Evolutionary conservation across 73 alveolate species (phyloP), one percentile per base, ranked within the genome.

Genomic region (Breviolum minutum): DNA sequence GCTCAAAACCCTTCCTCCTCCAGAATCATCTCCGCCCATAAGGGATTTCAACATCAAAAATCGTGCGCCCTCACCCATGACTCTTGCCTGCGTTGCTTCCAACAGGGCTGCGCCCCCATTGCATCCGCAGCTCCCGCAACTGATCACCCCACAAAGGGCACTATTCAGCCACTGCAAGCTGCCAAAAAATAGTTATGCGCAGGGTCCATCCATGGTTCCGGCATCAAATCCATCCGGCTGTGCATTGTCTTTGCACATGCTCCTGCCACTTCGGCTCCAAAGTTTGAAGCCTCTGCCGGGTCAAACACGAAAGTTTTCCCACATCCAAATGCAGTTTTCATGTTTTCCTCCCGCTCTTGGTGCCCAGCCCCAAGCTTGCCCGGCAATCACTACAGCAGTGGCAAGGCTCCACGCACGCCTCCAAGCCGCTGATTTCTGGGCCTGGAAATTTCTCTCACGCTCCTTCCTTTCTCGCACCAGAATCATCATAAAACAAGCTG

Each of bases 111-210:
- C 63, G 26, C 92, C 92, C 17, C 74, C 92, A 73, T 60, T 63
- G 92, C 16, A 63, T 24, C 92, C 92, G 73, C 92, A 82, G 73
- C 92, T 82, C 92, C 92, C 92, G 73, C 92, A 82, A 48, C 92
- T 82, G 92, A 82, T 82, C 63, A 82, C 48, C 54, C 54, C 92
- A 63, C 92, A 82, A 60, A 48, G 73, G 32, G 26, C 17, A 13
- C 71, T 82, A 48, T 54, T 32, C 91, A 82, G 92, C 92, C 92
- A 40, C 73, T 9, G 92, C 24, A 40, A 40, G 92, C 92, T 40
- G 66, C 40, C 63, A 82, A 40, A 40, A 63, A 60, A 40, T 63
- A 63, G 27, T 82, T 60, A n/a, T 48, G 92, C 27, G 16, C 16
- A 60, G 73, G 66, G 48, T 82, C 73, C 92, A 82, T 48, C 92